phyloP scores from a whole-genome alignment of 2,329 filamentous ascomycete genomes.

The Trematosphaeria pertusa region DNA sequence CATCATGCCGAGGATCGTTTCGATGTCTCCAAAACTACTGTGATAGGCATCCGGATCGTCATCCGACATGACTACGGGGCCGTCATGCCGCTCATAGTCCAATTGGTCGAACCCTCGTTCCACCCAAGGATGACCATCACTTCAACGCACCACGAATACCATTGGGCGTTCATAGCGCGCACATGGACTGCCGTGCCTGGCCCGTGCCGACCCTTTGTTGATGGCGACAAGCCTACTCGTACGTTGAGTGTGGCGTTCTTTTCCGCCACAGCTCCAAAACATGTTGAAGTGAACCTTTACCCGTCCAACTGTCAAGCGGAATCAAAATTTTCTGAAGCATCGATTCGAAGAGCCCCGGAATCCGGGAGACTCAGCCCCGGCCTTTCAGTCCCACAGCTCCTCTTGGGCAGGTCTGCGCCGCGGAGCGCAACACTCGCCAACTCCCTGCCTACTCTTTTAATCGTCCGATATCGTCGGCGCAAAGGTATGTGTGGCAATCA shows the following conservation, averaged over 20 bases:
- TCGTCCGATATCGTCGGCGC: slow-evolving; percentile 32
- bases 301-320: neutral
- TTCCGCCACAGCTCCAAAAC: neutral
- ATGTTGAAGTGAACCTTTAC: neutral
- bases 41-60: slow-evolving; percentile 38
- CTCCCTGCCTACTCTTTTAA: slow-evolving; percentile 23
- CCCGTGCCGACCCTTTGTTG: slow-evolving; percentile 16
- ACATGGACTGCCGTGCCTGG: slow-evolving; percentile 18
- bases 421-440: slow-evolving; percentile 23
- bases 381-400: too few species aligned
- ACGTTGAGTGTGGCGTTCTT: neutral
- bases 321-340: neutral
- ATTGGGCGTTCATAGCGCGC: slow-evolving; percentile 24
- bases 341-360: too few species aligned
- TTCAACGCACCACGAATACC: slow-evolving; percentile 25
- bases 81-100: slow-evolving; percentile 24
- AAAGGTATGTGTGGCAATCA: slow-evolving; percentile 39
- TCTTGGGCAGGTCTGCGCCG: slow-evolving; percentile 26
- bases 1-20: slow-evolving; percentile 18
- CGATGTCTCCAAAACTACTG: slow-evolving; percentile 19
- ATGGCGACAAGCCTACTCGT: neutral
- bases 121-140: slow-evolving; percentile 7
- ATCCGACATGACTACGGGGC: slow-evolving; percentile 33
- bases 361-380: too few species aligned
- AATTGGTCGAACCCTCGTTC: slow-evolving; percentile 26